Evolutionary conservation across 441 rosid species (phyloP), one percentile per base, ranked within the genome.

Genomic region (Gossypium gossypioides): DNA sequence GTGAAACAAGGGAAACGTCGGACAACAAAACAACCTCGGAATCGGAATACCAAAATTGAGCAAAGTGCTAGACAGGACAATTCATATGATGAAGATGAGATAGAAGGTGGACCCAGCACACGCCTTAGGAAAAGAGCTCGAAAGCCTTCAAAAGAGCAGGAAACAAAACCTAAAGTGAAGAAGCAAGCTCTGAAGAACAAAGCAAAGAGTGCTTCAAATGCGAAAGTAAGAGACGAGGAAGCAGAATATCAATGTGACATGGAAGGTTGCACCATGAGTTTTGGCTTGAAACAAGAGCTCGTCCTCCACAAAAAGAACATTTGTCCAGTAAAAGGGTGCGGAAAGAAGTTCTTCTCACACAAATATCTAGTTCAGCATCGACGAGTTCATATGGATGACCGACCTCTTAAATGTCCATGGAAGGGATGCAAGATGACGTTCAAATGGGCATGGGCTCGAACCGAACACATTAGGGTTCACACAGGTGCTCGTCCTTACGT

Each of bases 331-430:
- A 89, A 90, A 81, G 99, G 93, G 27, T 96, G 99, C 64, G 97
- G 96, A 46, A 96, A 96, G 86, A 87, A 82, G 72, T 87, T 89
- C 79, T 87, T 96, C 87, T 96, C 98, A 0, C 98, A 96, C 84
- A 96, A 96, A 73, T 96, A 96, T 65, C 78, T 96, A 69, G 96
- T 96, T 82, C 99, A 96, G 86, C 99, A 93, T 75, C 86, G 87
- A 0, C 80, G 97, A 52, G 99, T 96, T 69, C 99, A 96, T 74
- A 58, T 75, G 34, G 97, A 93, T 19, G 99, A 93, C 15, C 92
- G 99, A 32, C 98, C 99, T 15, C 90, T 96, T 18, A 96, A 96
- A 84, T 96, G 99, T 76, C 99, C 99, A 0, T 96, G 99, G 99
- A 96, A 90, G 69, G 97, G 99, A 32, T 96, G 99, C 80, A 91